These are phyloP conservation scores for Rhamnella rubrinervis DNA, from an alignment of 331 rosid species.

Conservation along the genomic window DNA sequence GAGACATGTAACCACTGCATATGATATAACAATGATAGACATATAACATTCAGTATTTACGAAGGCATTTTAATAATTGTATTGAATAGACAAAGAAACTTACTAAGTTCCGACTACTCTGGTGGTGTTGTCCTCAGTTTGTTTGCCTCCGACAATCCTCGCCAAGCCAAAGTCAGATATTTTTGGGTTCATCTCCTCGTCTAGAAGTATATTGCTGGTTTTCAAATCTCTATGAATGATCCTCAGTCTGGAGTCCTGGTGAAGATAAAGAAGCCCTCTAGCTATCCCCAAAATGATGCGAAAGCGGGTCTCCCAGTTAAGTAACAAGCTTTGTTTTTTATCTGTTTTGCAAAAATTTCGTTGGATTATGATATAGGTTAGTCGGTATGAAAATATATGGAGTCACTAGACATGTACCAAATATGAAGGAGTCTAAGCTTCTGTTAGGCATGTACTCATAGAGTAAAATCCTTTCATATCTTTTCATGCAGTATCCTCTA, in stretches of 20 bases:
- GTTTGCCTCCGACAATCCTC: slow-evolving; percentile 51
- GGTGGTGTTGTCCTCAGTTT: slow-evolving; percentile 37
- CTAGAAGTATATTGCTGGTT: slow-evolving; percentile 51
- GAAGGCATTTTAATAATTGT: neutral
- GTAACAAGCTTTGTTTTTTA: slow-evolving; percentile 8
- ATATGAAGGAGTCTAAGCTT: slow-evolving; percentile 37
- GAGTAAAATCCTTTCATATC: slow-evolving; percentile 37
- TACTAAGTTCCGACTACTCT: slow-evolving; percentile 61
- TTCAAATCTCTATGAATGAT: slow-evolving; percentile 57
- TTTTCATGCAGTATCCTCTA: slow-evolving; percentile 31
- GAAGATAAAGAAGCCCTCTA: slow-evolving; percentile 57
- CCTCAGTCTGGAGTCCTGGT: slow-evolving; percentile 49
- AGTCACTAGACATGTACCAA: slow-evolving; percentile 10
- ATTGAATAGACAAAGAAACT: slow-evolving; percentile 13
- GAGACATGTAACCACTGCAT: slow-evolving; percentile 53
- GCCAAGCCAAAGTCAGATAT: slow-evolving; percentile 64
- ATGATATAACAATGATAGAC: neutral
- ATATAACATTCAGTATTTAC: neutral
- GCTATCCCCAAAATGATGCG: slow-evolving; percentile 52
- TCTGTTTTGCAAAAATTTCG: slow-evolving; percentile 14
- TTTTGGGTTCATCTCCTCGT: slow-evolving; percentile 61
- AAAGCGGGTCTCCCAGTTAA: slow-evolving; percentile 47
- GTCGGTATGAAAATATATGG: too few relatives aligned
- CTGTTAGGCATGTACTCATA: slow-evolving; percentile 47
- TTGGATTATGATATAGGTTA: too few relatives aligned